phyloP scores from a whole-genome alignment of 2,329 filamentous ascomycete species.

The Sporothrix schenckii region DNA sequence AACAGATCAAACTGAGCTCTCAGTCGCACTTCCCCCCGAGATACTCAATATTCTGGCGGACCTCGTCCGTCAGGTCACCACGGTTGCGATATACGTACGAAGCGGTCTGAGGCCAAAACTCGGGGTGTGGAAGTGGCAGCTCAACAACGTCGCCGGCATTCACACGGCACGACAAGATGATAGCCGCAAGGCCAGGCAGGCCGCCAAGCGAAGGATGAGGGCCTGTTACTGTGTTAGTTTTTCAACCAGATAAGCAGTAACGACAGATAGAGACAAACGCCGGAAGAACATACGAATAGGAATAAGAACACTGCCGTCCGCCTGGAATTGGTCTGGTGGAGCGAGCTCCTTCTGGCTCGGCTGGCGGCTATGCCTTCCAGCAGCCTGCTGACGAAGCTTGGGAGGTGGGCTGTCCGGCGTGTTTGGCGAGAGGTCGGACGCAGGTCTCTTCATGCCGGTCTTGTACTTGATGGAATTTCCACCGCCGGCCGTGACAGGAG shows the following conservation, averaged over 20 bases:
- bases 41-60: slow-evolving; percentile 58
- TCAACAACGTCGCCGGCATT: slow-evolving; percentile 58
- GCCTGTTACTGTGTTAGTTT: slow-evolving; percentile 40
- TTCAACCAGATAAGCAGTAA: background rate
- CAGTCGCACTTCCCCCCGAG: slow-evolving; percentile 52
- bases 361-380: slow-evolving; percentile 23
- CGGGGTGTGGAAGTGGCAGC: slow-evolving; percentile 60
- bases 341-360: slow-evolving; percentile 23
- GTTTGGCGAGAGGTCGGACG: slow-evolving; percentile 21
- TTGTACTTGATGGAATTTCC: background rate
- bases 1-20: background rate
- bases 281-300: slow-evolving; percentile 51
- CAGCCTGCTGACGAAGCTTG: slow-evolving; percentile 10
- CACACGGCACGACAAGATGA: slow-evolving; percentile 59
- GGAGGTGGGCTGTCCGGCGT: slow-evolving; percentile 30
- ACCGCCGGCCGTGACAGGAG: slow-evolving; percentile 7
- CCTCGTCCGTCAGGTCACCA: slow-evolving; percentile 50
- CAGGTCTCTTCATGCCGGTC: slow-evolving; percentile 29
- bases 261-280: background rate
- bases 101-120: slow-evolving; percentile 60
- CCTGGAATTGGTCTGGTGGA: slow-evolving; percentile 25
- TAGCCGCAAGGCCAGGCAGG: slow-evolving; percentile 57
- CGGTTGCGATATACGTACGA: slow-evolving; percentile 58
- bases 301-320: slow-evolving; percentile 41
- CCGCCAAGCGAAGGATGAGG: slow-evolving; percentile 52